Conservation (phyloP, 2,329 filamentous ascomycete species). For the Botrytis squamosa region DNA sequence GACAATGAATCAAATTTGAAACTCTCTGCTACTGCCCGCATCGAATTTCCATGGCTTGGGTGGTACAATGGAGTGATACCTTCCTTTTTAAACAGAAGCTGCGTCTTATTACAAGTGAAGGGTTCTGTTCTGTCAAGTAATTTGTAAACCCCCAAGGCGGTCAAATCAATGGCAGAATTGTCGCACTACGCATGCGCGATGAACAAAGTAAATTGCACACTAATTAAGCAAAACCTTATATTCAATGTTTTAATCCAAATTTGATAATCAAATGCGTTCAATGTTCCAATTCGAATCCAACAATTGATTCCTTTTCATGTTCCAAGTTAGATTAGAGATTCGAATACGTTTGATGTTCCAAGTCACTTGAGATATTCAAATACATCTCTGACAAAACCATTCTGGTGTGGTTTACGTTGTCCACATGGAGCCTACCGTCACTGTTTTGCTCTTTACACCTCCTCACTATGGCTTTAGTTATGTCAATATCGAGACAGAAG, state of each 20-base stretch:
- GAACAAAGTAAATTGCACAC: background rate
- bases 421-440: background rate
- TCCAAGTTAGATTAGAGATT: background rate
- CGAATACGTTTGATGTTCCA: background rate
- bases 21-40: background rate
- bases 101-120: background rate
- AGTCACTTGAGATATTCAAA: background rate
- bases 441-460: background rate
- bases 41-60: background rate
- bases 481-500: background rate
- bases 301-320: background rate
- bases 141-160: background rate
- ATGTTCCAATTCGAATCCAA: background rate
- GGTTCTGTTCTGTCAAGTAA: background rate
- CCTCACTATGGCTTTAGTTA: background rate
- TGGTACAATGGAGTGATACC: background rate
- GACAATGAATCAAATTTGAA: background rate
- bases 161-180: background rate
- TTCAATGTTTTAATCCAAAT: background rate
- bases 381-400: background rate
- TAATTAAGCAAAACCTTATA: constrained; percentile 1
- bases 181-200: background rate
- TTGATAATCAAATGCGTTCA: background rate
- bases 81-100: background rate
- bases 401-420: background rate